phyloP scores from a whole-genome alignment of 2,329 filamentous ascomycete genomes.

The Didymella pinodella region DNA sequence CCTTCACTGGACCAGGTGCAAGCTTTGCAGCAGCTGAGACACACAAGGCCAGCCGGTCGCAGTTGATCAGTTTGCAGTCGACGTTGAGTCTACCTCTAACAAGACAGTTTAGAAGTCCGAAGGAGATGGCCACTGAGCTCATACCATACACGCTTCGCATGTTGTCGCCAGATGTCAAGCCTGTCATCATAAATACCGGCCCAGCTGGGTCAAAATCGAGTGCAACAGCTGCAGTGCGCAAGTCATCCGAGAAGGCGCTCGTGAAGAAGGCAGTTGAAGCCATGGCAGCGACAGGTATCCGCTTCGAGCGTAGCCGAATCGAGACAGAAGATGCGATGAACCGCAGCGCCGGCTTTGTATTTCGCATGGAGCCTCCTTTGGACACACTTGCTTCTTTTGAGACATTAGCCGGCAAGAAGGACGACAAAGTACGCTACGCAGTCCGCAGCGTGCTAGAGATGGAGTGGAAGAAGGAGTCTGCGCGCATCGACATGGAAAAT shows the following conservation, averaged over 20 bases:
- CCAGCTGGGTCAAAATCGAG: conserved; percentile 48
- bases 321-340: conserved; percentile 68
- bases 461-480: conserved; percentile 79
- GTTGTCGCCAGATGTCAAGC: conserved; percentile 88
- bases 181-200: conserved; percentile 78
- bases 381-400: conserved; percentile 80
- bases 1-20: conserved; percentile 83
- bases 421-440: conserved; percentile 84
- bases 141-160: conserved; percentile 85
- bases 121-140: conserved; percentile 80
- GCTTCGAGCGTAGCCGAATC: conserved; percentile 80
- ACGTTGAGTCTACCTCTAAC: conserved; percentile 75
- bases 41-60: conserved; percentile 77
- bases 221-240: conserved; percentile 83
- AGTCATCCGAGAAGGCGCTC: conserved; percentile 82
- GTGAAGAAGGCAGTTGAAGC: conserved; percentile 81
- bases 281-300: conserved; percentile 82
- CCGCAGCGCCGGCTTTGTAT: conserved; percentile 73
- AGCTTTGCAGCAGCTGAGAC: conserved; percentile 84
- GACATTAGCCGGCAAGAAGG: conserved; percentile 66
- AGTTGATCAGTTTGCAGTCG: conserved; percentile 76
- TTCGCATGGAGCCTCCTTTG: conserved; percentile 93
- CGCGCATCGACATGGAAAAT: conserved; percentile 70
- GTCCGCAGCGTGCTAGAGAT: conserved; percentile 93
- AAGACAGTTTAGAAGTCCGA: conserved; percentile 79